Evolutionary conservation across 768 basidiomycete genomes (phyloP).

Genomic region (Auriscalpium microsporum): DNA sequence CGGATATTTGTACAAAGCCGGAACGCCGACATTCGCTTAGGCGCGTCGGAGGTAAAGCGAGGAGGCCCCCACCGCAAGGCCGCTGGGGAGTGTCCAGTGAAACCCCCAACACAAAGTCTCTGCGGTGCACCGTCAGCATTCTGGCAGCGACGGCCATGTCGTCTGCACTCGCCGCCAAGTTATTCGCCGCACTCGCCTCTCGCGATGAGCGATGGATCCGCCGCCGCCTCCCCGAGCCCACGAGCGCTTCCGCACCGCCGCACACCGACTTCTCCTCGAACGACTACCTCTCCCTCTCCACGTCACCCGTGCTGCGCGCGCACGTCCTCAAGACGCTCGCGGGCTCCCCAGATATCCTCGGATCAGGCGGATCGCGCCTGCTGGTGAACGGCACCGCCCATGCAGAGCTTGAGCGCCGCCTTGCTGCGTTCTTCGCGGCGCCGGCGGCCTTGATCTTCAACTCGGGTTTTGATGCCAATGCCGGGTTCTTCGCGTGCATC

Average conservation of each 20-base stretch:
- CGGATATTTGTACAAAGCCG: too few species aligned
- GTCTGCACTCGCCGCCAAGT: slow-evolving; percentile 27
- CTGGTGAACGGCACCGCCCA: slow-evolving; percentile 73
- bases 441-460: slow-evolving; percentile 77
- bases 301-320: slow-evolving; percentile 45
- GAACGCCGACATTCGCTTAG: too few species aligned
- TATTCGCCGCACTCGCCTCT: slow-evolving; percentile 49
- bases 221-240: slow-evolving; percentile 53
- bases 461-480: slow-evolving; percentile 90
- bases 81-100: too few species aligned
- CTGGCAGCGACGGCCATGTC: slow-evolving; percentile 9
- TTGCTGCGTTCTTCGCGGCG: slow-evolving; percentile 53
- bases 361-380: slow-evolving; percentile 82
- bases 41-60: too few species aligned
- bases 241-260: slow-evolving; percentile 22
- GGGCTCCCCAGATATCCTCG: slow-evolving; percentile 52
- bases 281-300: slow-evolving; percentile 82
- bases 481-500: slow-evolving; percentile 72
- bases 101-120: neutral
- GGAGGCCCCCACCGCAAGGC: too few species aligned
- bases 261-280: slow-evolving; percentile 76
- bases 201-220: slow-evolving; percentile 60
- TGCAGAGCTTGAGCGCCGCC: slow-evolving; percentile 58
- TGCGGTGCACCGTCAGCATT: neutral
- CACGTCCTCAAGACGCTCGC: slow-evolving; percentile 50